Evolutionary conservation across 106 monocot genomes (phyloP).

Genomic region (Phalaenopsis equestris): DNA sequence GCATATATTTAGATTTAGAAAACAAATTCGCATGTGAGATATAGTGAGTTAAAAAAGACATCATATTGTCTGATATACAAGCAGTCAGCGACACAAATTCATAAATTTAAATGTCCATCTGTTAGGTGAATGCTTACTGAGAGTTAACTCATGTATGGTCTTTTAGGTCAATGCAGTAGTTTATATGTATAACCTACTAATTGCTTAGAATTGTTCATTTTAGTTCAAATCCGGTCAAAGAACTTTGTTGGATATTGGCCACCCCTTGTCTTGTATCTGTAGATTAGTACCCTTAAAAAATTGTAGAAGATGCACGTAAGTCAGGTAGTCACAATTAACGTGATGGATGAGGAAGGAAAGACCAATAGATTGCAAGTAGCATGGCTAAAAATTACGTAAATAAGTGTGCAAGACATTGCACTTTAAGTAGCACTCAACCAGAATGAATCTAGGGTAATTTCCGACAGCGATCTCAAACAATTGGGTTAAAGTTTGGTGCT

Average conservation of each 20-base stretch:
- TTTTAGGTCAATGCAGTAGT: no score
- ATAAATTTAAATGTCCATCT: no score
- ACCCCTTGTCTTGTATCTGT: not conserved
- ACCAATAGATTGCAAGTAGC: not conserved
- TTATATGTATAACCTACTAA: not conserved
- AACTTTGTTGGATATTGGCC: not conserved
- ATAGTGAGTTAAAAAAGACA: no score
- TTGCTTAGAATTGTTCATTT: not conserved
- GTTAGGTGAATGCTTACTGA: no score
- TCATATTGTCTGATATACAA: no score
- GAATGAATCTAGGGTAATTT: not conserved
- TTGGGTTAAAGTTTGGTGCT: not conserved
- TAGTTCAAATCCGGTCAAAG: not conserved
- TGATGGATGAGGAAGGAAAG: not conserved
- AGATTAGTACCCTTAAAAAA: not conserved
- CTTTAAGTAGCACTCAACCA: not conserved
- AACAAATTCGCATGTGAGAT: no score
- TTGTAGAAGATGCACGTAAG: not conserved
- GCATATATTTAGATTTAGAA: no score
- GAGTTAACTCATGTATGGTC: no score
- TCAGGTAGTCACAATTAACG: not conserved
- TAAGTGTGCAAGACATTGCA: not conserved
- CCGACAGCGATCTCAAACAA: not conserved
- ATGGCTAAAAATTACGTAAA: not conserved
- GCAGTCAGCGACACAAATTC: no score